Conservation (phyloP, 257 asterid genomes). For the Fraxinus pennsylvanica region DNA sequence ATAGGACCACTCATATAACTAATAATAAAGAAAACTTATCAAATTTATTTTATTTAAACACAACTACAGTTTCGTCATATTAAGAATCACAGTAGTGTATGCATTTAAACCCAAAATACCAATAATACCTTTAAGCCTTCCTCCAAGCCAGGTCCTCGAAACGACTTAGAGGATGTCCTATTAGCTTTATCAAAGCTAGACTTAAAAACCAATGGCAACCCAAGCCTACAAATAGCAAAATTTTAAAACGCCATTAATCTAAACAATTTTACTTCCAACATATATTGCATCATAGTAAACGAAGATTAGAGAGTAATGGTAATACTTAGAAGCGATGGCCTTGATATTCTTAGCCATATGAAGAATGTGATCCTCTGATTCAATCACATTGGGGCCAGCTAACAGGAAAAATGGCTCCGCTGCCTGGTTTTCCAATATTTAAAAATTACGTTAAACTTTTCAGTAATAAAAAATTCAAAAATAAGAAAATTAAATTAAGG, state of each 20-base stretch:
- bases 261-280: neutral
- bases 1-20: neutral
- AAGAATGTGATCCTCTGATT: slow-evolving; percentile 82
- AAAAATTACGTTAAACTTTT: neutral
- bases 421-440: slow-evolving; percentile 36
- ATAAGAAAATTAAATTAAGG: neutral
- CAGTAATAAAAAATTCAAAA: neutral
- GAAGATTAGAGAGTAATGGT: neutral
- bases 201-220: slow-evolving; percentile 70
- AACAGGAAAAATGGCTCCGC: slow-evolving; percentile 86
- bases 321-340: slow-evolving; percentile 53
- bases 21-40: neutral
- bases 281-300: neutral
- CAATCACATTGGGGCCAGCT: slow-evolving; percentile 95
- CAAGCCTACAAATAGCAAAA: slow-evolving; percentile 45
- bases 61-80: neutral
- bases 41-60: neutral
- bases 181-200: slow-evolving; percentile 93
- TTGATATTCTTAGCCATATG: slow-evolving; percentile 77
- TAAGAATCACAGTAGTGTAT: neutral
- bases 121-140: slow-evolving; percentile 73
- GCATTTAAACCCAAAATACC: neutral
- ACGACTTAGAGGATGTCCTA: slow-evolving; percentile 83
- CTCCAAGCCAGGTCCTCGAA: slow-evolving; percentile 82
- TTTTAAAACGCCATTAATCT: neutral